Conservation (phyloP, 1,139 yeast species). For the Chernovozyma sophiae-reginae region DNA sequence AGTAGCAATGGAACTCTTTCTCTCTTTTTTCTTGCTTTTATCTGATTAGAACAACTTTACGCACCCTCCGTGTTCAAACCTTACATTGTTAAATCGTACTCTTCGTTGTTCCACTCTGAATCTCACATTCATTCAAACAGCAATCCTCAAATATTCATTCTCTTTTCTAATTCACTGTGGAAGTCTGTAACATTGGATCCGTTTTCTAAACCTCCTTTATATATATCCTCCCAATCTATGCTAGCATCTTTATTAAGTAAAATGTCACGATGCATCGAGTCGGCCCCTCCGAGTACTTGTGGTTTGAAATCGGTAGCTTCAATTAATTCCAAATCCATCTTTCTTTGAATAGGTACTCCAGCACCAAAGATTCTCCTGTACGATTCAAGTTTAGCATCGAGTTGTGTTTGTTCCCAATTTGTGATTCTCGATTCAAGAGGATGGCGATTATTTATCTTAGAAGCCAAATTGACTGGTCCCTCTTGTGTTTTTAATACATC, state of each 20-base stretch:
- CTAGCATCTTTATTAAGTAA: conserved; percentile 69
- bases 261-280: conserved; percentile 69
- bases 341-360: conserved; percentile 88
- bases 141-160: conserved; percentile 55
- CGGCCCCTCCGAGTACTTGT: conserved; percentile 51
- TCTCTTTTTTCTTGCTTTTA: too few relatives aligned
- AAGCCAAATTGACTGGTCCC: conserved; percentile 59
- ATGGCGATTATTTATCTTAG: conserved; percentile 77
- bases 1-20: too few relatives aligned
- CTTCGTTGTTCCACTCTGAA: too few relatives aligned
- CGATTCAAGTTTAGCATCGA: conserved; percentile 66
- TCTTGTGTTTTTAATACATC: conserved; percentile 55
- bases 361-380: conserved; percentile 85
- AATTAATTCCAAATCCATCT: conserved; percentile 80
- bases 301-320: conserved; percentile 71
- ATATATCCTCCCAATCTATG: conserved; percentile 93
- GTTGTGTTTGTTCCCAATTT: conserved; percentile 79
- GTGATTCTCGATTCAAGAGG: conserved; percentile 75
- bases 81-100: too few relatives aligned
- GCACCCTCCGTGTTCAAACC: too few relatives aligned
- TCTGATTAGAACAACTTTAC: too few relatives aligned
- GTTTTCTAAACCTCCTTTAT: conserved; percentile 49
- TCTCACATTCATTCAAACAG: too few relatives aligned
- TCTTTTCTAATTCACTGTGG: conserved; percentile 70
- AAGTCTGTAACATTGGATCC: conserved; percentile 43